Conservation (phyloP, 768 basidiomycete genomes). For the Tephrocybe sp. region DNA sequence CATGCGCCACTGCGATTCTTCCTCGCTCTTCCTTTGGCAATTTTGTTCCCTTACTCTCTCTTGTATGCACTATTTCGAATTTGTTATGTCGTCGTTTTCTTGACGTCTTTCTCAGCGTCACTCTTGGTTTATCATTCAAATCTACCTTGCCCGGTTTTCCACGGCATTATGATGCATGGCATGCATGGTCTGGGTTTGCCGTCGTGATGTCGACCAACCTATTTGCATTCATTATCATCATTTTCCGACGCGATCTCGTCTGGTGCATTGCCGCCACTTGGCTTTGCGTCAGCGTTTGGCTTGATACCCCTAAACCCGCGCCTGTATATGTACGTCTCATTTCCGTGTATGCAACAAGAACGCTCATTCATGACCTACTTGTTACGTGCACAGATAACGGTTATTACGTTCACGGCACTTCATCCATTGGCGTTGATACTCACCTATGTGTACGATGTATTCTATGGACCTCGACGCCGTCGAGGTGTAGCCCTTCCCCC, state of each 20-base stretch:
- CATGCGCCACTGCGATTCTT: constrained; percentile 85
- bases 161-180: constrained; percentile 51
- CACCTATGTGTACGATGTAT: constrained; percentile 38
- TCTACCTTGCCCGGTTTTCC: constrained; percentile 40
- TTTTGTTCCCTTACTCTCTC: constrained; percentile 58
- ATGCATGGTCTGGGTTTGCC: constrained; percentile 73
- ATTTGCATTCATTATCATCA: constrained; percentile 51
- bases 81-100: not conserved
- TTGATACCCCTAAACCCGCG: constrained; percentile 55
- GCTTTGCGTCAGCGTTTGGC: constrained; percentile 68
- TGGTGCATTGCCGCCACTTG: constrained; percentile 76
- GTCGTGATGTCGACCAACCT: constrained; percentile 65
- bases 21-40: constrained; percentile 46
- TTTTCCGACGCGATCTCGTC: constrained; percentile 62
- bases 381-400: constrained; percentile 43
- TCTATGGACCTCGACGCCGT: constrained; percentile 16
- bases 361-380: not conserved
- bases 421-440: constrained; percentile 61
- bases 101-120: constrained; percentile 44
- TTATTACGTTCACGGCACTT: constrained; percentile 60
- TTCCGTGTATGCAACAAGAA: not conserved
- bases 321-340: constrained; percentile 55
- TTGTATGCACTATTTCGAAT: constrained; percentile 40
- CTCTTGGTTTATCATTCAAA: constrained; percentile 60
- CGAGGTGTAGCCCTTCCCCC: constrained; percentile 19